Evolutionary conservation across 106 monocot genomes (phyloP), one percentile per base, ranked within the genome.

Genomic region (Allium cepa): DNA sequence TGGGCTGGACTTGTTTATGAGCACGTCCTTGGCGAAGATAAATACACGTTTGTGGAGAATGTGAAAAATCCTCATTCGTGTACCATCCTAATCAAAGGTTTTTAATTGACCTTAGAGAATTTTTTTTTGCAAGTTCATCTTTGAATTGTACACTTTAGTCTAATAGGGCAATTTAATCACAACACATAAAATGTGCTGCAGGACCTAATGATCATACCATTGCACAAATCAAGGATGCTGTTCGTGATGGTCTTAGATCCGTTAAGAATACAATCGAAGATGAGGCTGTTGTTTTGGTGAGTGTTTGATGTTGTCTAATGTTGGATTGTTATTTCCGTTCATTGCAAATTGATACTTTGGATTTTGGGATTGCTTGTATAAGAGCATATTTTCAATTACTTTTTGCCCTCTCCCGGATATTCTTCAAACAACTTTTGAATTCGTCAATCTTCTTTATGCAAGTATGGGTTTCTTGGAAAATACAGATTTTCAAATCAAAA

Each of bases 131-230:
- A 4, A 36, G 36, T 36, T 36, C 5, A 36, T 36, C 36, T 36
- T 36, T 36, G 36, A 36, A 36, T 36, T 36, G 36, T 36, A 36
- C 36, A 36, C 3, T 4, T 36, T 36, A 36, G 36, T 36, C 36
- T 36, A 36, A 58, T 50, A 53, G 11, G 45, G 22, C 16, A 45
- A 9, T 22, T 61, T 60, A 3, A 18, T 76, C 46, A 36, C 16
- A 50, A 10, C 55, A 10, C 46, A 11, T 53, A 36, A 36, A 69
- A 63, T 63, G 47, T 56, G 8, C 4, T 73, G 49, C 86, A 97
- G 96, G 96, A 65, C 96, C 96, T 13, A 97, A 97, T 81, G 96
- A 97, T 80, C 92, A 97, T 73, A 97, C 92, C 8, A 97, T 97
- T 73, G 96, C 96, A 63, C 96, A 97, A 76, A 97, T 97, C 46